Conservation (phyloP, 1,284 basidiomycete species). For the Naganishia sp. region DNA sequence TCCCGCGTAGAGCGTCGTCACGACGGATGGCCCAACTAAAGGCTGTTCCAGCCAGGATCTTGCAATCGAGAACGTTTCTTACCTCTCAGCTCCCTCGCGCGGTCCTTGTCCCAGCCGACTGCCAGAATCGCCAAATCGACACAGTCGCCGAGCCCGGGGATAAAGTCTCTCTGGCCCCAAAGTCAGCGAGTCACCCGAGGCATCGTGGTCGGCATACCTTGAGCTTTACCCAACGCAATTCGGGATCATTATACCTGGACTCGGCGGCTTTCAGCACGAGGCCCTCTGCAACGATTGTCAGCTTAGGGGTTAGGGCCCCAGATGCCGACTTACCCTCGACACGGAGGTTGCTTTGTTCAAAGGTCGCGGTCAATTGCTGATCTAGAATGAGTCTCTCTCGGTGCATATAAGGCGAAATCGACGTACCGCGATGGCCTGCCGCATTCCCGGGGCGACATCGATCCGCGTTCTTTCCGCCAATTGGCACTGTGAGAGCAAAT, state of each 20-base stretch:
- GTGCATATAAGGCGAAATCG: background rate
- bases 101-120: conserved; percentile 73
- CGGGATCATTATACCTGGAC: conserved; percentile 65
- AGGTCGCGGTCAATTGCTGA: too few species aligned
- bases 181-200: background rate
- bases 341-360: conserved; percentile 53
- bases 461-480: conserved; percentile 62
- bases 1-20: conserved; percentile 77
- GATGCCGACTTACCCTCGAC: conserved; percentile 46
- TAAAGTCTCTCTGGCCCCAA: conserved; percentile 72
- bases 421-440: conserved; percentile 15
- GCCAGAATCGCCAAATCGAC: conserved; percentile 75
- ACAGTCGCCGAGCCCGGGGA: conserved; percentile 76
- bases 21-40: conserved; percentile 68
- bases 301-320: too few species aligned
- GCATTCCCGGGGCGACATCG: conserved; percentile 19
- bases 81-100: conserved; percentile 75
- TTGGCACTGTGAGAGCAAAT: conserved; percentile 51
- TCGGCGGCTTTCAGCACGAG: conserved; percentile 74
- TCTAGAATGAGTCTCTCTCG: background rate
- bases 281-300: conserved; percentile 58
- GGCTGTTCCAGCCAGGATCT: background rate
- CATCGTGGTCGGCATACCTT: conserved; percentile 41
- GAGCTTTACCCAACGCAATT: conserved; percentile 75
- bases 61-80: conserved; percentile 27